phyloP scores from a whole-genome alignment of 352 stramenopile genomes.

The Thalassiosira exigua region DNA sequence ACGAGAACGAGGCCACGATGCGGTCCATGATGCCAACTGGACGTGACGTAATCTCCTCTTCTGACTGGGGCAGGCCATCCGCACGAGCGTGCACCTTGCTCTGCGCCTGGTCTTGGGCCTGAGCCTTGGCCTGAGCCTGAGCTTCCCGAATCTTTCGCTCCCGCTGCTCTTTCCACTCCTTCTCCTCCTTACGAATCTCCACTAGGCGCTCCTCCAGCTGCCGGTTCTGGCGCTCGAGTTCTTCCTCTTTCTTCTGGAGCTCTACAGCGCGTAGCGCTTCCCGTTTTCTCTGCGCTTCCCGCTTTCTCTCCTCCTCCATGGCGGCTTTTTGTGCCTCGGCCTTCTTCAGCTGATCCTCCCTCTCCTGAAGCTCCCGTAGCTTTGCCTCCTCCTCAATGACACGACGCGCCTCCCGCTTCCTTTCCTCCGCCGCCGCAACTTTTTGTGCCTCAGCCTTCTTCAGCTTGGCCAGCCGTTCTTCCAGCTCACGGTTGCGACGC shows the following conservation, averaged over 20 bases:
- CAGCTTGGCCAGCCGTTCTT: constrained; percentile 3
- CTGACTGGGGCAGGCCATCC: too few species aligned
- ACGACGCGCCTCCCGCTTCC: not conserved
- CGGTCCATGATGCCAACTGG: too few species aligned
- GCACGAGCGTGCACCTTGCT: too few species aligned
- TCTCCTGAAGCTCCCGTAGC: not conserved
- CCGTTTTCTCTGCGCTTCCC: too few species aligned
- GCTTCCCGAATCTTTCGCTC: constrained; percentile 9
- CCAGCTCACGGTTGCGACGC: not conserved
- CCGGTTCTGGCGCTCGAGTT: not conserved
- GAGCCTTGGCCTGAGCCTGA: not conserved
- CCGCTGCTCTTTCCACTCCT: not conserved
- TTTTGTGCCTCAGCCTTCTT: constrained; percentile 8
- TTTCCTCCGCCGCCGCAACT: constrained; percentile 1
- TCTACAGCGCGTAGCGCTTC: not conserved
- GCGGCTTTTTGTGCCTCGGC: too few species aligned
- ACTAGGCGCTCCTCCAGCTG: not conserved
- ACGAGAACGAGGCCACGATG: too few species aligned
- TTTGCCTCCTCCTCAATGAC: constrained; percentile 1
- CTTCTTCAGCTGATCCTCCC: not conserved
- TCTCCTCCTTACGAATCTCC: not conserved
- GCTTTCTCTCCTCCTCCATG: not conserved
- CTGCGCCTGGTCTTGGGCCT: too few species aligned
- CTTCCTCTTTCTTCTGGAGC: not conserved
- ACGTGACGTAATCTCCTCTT: too few species aligned